Evolutionary conservation across 768 basidiomycete species (phyloP).

Genomic region (Suillus brevipes): DNA sequence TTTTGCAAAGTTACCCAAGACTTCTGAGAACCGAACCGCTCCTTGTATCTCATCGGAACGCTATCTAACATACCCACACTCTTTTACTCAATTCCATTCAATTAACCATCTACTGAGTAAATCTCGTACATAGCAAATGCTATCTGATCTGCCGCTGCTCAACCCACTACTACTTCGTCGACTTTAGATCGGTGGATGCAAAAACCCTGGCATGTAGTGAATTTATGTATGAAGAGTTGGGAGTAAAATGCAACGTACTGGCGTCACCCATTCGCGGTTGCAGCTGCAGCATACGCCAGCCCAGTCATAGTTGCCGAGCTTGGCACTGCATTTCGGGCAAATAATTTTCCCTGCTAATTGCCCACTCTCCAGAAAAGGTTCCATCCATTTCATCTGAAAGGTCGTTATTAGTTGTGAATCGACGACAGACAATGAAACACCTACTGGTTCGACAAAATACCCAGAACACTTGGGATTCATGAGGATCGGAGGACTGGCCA

Average conservation of each 20-base stretch:
- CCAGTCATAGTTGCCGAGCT: conserved; percentile 97
- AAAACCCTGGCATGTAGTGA: conserved; percentile 46
- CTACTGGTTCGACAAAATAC: conserved; percentile 94
- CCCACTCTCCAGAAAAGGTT: conserved; percentile 72
- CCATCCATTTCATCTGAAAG: conserved; percentile 93
- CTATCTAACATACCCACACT: neutral
- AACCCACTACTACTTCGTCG: conserved; percentile 50
- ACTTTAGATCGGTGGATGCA: conserved; percentile 71
- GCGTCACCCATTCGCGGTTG: conserved; percentile 82
- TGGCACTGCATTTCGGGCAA: conserved; percentile 89
- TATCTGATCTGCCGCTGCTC: neutral
- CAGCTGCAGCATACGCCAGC: conserved; percentile 91
- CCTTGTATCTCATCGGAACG: conserved; percentile 4
- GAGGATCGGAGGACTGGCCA: conserved; percentile 62
- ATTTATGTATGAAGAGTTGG: neutral
- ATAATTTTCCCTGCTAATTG: conserved; percentile 83
- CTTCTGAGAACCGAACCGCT: neutral
- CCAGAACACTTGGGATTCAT: conserved; percentile 87
- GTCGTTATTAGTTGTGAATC: neutral
- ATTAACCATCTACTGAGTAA: neutral
- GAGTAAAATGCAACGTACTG: conserved; percentile 50
- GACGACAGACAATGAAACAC: conserved; percentile 30
- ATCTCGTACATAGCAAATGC: neutral
- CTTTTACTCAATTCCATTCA: neutral
- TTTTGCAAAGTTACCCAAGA: conserved; percentile 5